Conservation (phyloP, 1,284 basidiomycete genomes). For the Albatrellus sp. region DNA sequence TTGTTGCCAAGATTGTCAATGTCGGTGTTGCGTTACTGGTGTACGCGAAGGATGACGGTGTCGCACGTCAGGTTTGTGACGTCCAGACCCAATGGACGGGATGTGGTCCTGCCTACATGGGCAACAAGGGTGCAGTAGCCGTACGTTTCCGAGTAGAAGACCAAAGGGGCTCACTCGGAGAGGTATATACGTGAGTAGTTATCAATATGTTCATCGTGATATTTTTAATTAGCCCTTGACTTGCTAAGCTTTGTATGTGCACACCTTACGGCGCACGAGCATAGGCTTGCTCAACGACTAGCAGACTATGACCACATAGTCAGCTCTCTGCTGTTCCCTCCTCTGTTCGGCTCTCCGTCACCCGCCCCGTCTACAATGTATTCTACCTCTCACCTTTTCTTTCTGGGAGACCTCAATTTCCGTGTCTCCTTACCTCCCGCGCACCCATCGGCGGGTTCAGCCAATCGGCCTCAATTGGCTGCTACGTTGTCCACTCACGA, state of each 20-base stretch:
- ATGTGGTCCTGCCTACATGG: constrained; percentile 70
- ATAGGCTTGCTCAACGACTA: constrained; percentile 62
- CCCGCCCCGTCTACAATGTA: constrained; percentile 50
- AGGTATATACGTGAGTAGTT: constrained; percentile 68
- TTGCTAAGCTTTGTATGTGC: constrained; percentile 76
- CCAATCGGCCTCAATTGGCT: constrained; percentile 22
- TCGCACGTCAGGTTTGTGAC: constrained; percentile 49
- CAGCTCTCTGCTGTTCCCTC: constrained; percentile 67
- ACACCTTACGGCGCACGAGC: constrained; percentile 81
- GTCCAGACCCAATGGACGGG: constrained; percentile 71
- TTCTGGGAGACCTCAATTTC: constrained; percentile 88
- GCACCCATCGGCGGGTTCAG: constrained; percentile 27
- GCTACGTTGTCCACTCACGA: constrained; percentile 36
- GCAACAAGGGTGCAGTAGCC: constrained; percentile 93
- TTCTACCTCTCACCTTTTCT: constrained; percentile 74
- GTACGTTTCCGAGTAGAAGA: constrained; percentile 66
- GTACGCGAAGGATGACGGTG: constrained; percentile 61
- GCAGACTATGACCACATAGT: constrained; percentile 79
- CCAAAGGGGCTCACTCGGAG: constrained; percentile 44
- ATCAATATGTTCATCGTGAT: constrained; percentile 1
- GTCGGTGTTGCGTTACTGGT: constrained; percentile 74
- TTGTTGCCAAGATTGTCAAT: constrained; percentile 65
- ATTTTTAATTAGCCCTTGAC: constrained; percentile 8
- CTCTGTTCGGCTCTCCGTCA: constrained; percentile 31
- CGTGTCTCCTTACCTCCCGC: constrained; percentile 50